A percentile compares a stretch with the other conserved stretches of the same genome.
phyloP scores from a whole-genome alignment of 305 asterid species.

The Ilex paraguariensis region DNA sequence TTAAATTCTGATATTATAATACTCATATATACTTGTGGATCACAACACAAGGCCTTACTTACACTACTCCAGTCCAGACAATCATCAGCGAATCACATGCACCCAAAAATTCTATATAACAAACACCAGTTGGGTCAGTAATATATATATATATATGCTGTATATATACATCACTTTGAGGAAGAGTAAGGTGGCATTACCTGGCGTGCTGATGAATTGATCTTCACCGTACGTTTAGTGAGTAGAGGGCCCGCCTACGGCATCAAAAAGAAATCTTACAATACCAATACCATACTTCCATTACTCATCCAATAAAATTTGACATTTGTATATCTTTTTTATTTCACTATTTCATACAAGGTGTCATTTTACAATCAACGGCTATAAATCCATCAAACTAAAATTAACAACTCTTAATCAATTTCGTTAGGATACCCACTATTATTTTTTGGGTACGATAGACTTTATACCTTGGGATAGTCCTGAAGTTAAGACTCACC shows the following conservation, averaged over 20 bases:
- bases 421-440: no score
- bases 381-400: no score
- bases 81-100: not conserved
- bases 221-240: conserved; percentile 17
- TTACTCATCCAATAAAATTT: no score
- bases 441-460: no score
- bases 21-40: not conserved
- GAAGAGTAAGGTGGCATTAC: conserved; percentile 7
- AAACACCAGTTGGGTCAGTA: no score
- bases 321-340: no score
- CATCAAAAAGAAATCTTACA: no score
- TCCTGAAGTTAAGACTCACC: not conserved
- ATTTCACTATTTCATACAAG: no score
- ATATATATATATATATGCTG: not conserved
- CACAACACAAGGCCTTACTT: not conserved
- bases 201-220: conserved; percentile 12
- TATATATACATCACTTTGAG: conserved; percentile 5
- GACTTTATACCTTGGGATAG: no score
- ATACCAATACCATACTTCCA: no score
- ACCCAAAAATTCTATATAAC: not conserved
- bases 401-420: no score
- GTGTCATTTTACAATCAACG: no score
- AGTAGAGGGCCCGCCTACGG: not conserved
- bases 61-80: conserved; percentile 1
- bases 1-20: not conserved